Conservation (phyloP, 2,329 filamentous ascomycete species). For the Ceratocystis harringtonii region DNA sequence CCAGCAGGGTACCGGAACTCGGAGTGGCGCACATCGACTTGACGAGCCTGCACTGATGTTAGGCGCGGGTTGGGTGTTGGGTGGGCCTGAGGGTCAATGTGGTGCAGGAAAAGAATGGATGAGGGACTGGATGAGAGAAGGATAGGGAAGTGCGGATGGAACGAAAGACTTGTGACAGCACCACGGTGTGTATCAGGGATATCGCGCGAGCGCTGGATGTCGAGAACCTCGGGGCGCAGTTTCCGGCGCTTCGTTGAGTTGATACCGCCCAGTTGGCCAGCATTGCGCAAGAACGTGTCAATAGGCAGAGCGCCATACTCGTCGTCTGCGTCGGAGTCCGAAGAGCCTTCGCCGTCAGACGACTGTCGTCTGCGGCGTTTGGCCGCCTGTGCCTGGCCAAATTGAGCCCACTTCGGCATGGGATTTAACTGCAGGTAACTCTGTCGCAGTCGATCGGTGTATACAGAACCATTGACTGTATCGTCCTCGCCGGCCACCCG, state of each 20-base stretch:
- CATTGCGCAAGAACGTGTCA: slow-evolving; percentile 63
- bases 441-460: slow-evolving; percentile 60
- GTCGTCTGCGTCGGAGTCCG: slow-evolving; percentile 33
- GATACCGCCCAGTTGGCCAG: slow-evolving; percentile 46
- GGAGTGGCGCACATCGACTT: slow-evolving; percentile 70
- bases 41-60: slow-evolving; percentile 74
- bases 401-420: slow-evolving; percentile 43
- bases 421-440: slow-evolving; percentile 54
- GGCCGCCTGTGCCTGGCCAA: slow-evolving; percentile 33
- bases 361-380: slow-evolving; percentile 40
- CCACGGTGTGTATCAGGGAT: slow-evolving; percentile 66
- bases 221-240: slow-evolving; percentile 71
- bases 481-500: slow-evolving; percentile 71
- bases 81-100: slow-evolving; percentile 61
- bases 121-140: slow-evolving; percentile 79
- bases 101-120: slow-evolving; percentile 75
- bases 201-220: slow-evolving; percentile 80
- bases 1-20: slow-evolving; percentile 60
- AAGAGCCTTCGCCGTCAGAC: slow-evolving; percentile 25
- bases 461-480: slow-evolving; percentile 72
- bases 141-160: slow-evolving; percentile 79
- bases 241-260: slow-evolving; percentile 47
- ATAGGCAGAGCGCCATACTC: slow-evolving; percentile 57
- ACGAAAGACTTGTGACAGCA: slow-evolving; percentile 66
- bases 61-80: slow-evolving; percentile 75